Percentiles rank a stretch among this genome's conserved stretches.
phyloP scores from a whole-genome alignment of 352 stramenopile species.

The Peronospora destructor region DNA sequence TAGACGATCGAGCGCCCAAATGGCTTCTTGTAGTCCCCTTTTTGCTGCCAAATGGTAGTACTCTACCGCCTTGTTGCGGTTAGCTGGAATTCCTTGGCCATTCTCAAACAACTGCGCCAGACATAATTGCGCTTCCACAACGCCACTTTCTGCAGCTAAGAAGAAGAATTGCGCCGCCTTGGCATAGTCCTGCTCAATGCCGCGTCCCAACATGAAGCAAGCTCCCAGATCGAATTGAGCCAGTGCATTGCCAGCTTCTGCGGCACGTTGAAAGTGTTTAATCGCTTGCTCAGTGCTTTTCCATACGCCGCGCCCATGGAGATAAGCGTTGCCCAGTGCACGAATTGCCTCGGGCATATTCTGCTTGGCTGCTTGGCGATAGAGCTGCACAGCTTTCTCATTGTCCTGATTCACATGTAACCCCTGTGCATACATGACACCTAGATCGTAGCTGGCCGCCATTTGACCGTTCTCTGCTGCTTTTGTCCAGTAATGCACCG shows the following conservation, averaged over 20 bases:
- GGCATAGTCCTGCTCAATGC: constrained; percentile 39
- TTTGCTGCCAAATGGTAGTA: constrained; percentile 71
- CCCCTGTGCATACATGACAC: constrained; percentile 66
- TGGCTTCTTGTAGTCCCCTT: constrained; percentile 46
- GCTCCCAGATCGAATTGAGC: constrained; percentile 80
- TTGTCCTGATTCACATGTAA: constrained; percentile 56
- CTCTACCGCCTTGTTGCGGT: constrained; percentile 58
- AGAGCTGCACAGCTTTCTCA: constrained; percentile 51
- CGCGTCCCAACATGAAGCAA: constrained; percentile 71
- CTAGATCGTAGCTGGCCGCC: constrained; percentile 68
- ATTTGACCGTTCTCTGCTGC: constrained; percentile 60
- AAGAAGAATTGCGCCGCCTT: constrained; percentile 75
- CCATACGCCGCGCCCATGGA: constrained; percentile 35
- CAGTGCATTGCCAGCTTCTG: constrained; percentile 45
- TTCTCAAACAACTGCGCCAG: constrained; percentile 71
- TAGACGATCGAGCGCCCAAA: constrained; percentile 42
- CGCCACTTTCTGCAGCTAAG: constrained; percentile 46
- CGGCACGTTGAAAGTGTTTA: constrained; percentile 52
- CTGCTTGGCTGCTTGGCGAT: constrained; percentile 44
- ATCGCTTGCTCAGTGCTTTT: constrained; percentile 33
- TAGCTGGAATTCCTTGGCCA: constrained; percentile 38
- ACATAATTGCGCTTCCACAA: constrained; percentile 66
- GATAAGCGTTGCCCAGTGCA: constrained; percentile 47
- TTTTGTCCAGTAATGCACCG: constrained; percentile 58
- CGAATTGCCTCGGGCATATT: constrained; percentile 67